Base-by-base conservation (phyloP, 129 eudicot genomes). In the Helichrysum umbraculigerum region DNA sequence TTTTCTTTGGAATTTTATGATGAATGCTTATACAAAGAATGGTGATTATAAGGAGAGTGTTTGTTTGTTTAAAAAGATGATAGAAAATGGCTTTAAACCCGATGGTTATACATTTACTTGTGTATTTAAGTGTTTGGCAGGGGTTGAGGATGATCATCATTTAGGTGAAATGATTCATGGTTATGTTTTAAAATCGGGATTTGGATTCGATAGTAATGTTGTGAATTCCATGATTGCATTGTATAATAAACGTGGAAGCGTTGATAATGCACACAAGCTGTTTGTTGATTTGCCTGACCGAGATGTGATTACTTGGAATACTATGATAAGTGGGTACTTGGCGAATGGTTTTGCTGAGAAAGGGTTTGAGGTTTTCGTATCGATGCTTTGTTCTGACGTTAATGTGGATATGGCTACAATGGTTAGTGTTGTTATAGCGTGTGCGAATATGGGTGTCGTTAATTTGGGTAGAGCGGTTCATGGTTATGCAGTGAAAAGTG, bases 271-370 rank as follows among this genome's bases (percentile, higher is more conserved):
- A 74, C 65, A 54, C 39, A 77, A 81, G 81, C 67, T 90, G 86
- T 90, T 90, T 83, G 96, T 70, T 85, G 77, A 73, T 60, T 70
- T 85, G 85, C 28, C 42, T 81, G 87, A 87, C 58, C 78, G 87
- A 83, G 96, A 90, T 87, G 83, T 77, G 21, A 54, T 87, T n/a
- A 85, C 86, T 5, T 90, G 92, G 90, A 90, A 90, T 66, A 76
- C 87, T 0, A 83, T 85, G 88, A 87, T 87, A 17, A 90, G 88
- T 79, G 96, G 96, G 11, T 87, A 79, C 60, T 83, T 76, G 47
- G 79, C 79, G 6, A 87, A 87, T 52, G 88, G 86, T 19, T 33
- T 62, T 28, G 59, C 84, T 0, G 34, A 68, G 34, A 79, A 79
- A 76, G 96, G 84, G 20, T 42, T 90, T 50, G 69, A 54, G 76